These are phyloP conservation scores for Lonicera japonica DNA, from an alignment of 129 eudicot genomes.

Conservation along the genomic window DNA sequence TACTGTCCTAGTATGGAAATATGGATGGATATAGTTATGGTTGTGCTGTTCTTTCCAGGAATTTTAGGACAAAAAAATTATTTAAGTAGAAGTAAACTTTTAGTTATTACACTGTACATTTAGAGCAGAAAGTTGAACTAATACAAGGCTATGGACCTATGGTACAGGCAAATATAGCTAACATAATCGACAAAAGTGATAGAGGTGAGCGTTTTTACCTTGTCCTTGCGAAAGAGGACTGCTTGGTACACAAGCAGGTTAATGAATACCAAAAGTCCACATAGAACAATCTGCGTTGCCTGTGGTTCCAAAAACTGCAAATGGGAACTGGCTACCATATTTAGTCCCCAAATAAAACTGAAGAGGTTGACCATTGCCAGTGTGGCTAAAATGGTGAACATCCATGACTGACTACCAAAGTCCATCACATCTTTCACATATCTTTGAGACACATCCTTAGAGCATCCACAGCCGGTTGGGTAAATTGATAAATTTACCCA, in stretches of 20 bases:
- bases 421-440: conserved; percentile 25
- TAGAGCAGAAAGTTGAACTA: not conserved
- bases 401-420: conserved; percentile 28
- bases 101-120: not conserved
- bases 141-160: conserved; percentile 10
- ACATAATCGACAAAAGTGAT: conserved; percentile 16
- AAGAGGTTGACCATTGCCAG: conserved; percentile 12
- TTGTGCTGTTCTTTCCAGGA: no score
- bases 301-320: conserved; percentile 1
- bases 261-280: conserved; percentile 17
- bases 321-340: no score
- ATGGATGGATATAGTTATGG: no score
- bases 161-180: conserved; percentile 21
- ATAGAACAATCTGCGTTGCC: conserved; percentile 16
- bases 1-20: no score
- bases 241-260: conserved; percentile 26
- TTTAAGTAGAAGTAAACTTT: not conserved
- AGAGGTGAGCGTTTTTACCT: conserved; percentile 24
- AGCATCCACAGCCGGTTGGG: no score
- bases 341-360: not conserved
- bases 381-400: conserved; percentile 33
- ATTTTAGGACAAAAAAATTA: no score
- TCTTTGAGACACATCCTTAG: conserved; percentile 21
- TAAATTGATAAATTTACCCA: no score
- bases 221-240: conserved; percentile 27